These are phyloP conservation scores for Ustilago sp. DNA, from an alignment of 1,284 basidiomycete genomes.

Conservation along the genomic window DNA sequence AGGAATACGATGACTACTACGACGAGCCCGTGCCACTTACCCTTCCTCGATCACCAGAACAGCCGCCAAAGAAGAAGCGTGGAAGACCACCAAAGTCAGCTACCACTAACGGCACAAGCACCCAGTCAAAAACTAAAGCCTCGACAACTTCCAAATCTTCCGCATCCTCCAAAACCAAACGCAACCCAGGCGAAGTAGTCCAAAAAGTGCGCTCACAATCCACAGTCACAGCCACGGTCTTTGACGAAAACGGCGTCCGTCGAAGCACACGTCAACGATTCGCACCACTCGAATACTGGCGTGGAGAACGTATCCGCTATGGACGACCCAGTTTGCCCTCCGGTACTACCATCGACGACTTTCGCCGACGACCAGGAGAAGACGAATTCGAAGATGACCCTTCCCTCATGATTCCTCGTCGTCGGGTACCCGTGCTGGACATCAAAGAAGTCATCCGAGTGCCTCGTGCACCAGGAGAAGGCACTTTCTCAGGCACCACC, in stretches of 20 bases:
- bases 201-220: constrained; percentile 36
- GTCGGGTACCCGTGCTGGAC: constrained; percentile 75
- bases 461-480: constrained; percentile 76
- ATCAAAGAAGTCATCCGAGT: constrained; percentile 84
- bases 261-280: constrained; percentile 80
- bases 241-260: constrained; percentile 75
- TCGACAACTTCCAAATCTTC: neutral
- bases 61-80: constrained; percentile 30
- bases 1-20: constrained; percentile 15
- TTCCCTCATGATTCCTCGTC: constrained; percentile 27
- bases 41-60: constrained; percentile 6
- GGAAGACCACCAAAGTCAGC: constrained; percentile 23
- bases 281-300: constrained; percentile 89
- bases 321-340: constrained; percentile 60
- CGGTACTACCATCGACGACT: constrained; percentile 27
- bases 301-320: constrained; percentile 89
- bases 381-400: constrained; percentile 59
- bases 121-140: constrained; percentile 1
- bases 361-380: constrained; percentile 40
- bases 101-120: constrained; percentile 12
- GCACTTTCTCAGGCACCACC: constrained; percentile 64
- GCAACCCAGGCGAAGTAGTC: constrained; percentile 30
- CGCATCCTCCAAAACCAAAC: constrained; percentile 22
- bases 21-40: constrained; percentile 13
- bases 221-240: constrained; percentile 26